Evolutionary conservation across 1,284 basidiomycete species (phyloP).

Genomic region (Rhodotorula sp.): DNA sequence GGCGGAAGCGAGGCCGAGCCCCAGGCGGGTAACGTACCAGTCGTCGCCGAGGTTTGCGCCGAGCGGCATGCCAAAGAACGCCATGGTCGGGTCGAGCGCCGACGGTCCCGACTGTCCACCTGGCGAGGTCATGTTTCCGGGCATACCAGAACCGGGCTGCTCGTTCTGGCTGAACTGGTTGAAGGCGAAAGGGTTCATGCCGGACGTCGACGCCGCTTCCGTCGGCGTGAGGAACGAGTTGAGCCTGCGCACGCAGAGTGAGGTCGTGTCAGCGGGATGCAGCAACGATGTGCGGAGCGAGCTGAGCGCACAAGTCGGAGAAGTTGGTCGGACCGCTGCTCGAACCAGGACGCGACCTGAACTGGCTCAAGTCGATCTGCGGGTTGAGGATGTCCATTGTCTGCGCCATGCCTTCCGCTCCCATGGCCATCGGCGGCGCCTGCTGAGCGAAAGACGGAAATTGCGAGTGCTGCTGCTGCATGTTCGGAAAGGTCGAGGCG

Average conservation of each 20-base stretch:
- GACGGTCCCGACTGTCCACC: too few species aligned
- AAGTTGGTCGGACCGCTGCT: slow-evolving; percentile 26
- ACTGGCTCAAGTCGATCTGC: slow-evolving; percentile 31
- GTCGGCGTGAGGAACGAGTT: slow-evolving; percentile 38
- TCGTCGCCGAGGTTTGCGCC: slow-evolving; percentile 26
- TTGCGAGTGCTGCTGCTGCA: not conserved
- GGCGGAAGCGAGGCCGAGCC: too few species aligned
- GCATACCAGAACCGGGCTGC: not conserved
- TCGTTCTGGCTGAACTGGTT: not conserved
- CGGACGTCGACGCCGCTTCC: slow-evolving; percentile 15
- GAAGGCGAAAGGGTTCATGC: not conserved
- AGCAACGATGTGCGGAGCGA: not conserved
- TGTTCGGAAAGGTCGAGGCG: not conserved
- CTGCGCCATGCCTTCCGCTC: slow-evolving; percentile 8
- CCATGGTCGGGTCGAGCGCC: slow-evolving; percentile 18
- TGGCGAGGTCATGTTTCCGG: not conserved
- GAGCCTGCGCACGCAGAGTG: slow-evolving; percentile 9
- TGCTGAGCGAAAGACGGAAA: not conserved
- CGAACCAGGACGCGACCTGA: slow-evolving; percentile 23
- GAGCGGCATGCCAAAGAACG: slow-evolving; percentile 36
- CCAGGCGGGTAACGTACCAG: slow-evolving; percentile 17
- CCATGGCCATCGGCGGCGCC: slow-evolving; percentile 4
- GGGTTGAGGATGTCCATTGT: slow-evolving; percentile 35
- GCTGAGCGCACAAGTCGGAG: slow-evolving; percentile 29
- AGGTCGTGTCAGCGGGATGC: not conserved